A percentile compares a stretch with the other conserved stretches of the same genome.
Evolutionary conservation across 2,329 filamentous ascomycete species (phyloP).

Genomic region (Pestalotiopsis sp.): DNA sequence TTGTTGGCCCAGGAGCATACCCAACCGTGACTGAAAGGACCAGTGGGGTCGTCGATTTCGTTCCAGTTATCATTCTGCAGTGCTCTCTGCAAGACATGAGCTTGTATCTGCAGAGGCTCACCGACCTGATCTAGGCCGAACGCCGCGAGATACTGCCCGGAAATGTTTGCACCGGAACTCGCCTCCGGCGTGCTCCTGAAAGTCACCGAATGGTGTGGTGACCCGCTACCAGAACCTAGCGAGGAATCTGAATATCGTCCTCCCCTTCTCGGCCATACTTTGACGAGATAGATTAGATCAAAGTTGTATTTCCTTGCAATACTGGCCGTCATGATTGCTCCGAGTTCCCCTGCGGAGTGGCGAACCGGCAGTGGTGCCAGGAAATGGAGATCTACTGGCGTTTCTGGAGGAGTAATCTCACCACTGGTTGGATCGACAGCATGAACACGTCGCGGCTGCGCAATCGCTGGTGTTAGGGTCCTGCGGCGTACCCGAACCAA

Average conservation of each 20-base stretch:
- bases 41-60: slow-evolving; percentile 47
- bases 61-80: slow-evolving; percentile 54
- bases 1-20: slow-evolving; percentile 56
- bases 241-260: slow-evolving; percentile 19
- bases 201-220: slow-evolving; percentile 13
- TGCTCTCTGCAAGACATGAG: slow-evolving; percentile 51
- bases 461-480: background rate
- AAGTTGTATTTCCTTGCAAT: slow-evolving; percentile 60
- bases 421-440: slow-evolving; percentile 19
- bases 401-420: slow-evolving; percentile 29
- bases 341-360: slow-evolving; percentile 46
- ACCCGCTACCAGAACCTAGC: slow-evolving; percentile 17
- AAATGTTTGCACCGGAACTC: slow-evolving; percentile 32
- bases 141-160: slow-evolving; percentile 56
- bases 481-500: background rate
- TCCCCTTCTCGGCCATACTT: slow-evolving; percentile 51
- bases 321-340: slow-evolving; percentile 56
- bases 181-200: slow-evolving; percentile 15
- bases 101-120: slow-evolving; percentile 55
- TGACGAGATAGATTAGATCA: slow-evolving; percentile 61
- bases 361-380: slow-evolving; percentile 44
- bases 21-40: slow-evolving; percentile 55
- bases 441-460: slow-evolving; percentile 10
- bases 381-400: slow-evolving; percentile 33
- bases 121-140: slow-evolving; percentile 54